Conservation (phyloP, 2,329 filamentous ascomycete genomes). For the Metarhizium brunneum region DNA sequence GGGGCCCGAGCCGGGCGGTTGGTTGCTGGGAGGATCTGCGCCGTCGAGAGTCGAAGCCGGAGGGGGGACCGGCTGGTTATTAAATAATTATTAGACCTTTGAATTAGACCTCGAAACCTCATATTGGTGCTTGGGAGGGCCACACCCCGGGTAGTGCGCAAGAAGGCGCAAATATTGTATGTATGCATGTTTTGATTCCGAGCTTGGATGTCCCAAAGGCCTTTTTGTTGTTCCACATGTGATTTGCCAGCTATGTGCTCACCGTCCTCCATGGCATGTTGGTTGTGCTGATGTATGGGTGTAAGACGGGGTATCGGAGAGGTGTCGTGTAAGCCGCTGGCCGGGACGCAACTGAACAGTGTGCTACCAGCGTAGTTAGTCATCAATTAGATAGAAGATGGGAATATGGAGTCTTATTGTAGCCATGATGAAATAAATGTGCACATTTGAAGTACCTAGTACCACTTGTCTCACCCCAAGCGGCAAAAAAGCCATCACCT, state of each 20-base stretch:
- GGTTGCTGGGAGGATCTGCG: neutral
- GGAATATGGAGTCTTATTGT: neutral
- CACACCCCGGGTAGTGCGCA: neutral
- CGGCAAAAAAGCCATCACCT: neutral
- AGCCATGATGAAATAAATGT: neutral
- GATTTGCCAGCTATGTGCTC: too few relatives aligned
- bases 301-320: neutral
- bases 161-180: neutral
- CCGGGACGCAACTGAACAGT: neutral
- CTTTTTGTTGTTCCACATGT: neutral
- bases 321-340: neutral
- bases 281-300: too few relatives aligned
- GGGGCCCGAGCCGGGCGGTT: neutral
- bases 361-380: too few relatives aligned
- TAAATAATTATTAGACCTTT: slow-evolving; percentile 4
- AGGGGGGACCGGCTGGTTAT: neutral
- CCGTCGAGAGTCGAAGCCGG: neutral
- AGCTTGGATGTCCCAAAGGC: neutral
- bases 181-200: neutral
- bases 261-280: too few relatives aligned
- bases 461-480: neutral
- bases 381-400: too few relatives aligned
- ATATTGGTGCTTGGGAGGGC: neutral
- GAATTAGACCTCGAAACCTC: slow-evolving; percentile 4
- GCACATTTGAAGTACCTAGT: neutral